Evolutionary conservation across 108 stramenopile genomes (phyloP), one percentile per base, ranked within the genome.

Genomic region (Fistulifera solaris): DNA sequence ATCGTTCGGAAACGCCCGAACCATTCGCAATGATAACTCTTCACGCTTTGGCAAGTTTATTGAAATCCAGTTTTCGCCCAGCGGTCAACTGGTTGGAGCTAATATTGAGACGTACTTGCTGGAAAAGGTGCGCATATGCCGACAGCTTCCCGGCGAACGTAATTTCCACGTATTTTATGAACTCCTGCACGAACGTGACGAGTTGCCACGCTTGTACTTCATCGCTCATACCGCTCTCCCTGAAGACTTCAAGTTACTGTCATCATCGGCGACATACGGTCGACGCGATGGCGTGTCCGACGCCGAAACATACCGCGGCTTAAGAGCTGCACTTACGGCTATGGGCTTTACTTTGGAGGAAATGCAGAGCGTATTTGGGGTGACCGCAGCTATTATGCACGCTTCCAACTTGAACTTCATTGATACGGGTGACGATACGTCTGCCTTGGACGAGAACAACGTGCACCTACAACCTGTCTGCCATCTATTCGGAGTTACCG

Each of bases 81-180:
- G 46, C 18, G 82, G 82, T 3, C 76, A 72, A 11, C 59, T 95
- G 25, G 78, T 87, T 1, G 87, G 94, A 18, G 94, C 93, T 0
- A 68, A 75, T 17, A 86, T 98, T 52, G 77, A 91, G 49, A 94
- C 95, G 0, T 98, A 96, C 66, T 75, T 98, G 11, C 65, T 96
- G 23, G 95, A 98, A 67, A 94, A 95, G 62, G 93, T 96, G 18
- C 77, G 97, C 21, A 40, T 96, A 25, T 88, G 85, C 22, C 68
- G 72, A 15, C 83, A 83, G 42, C 61, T 79, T 0, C 64, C 73
- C 40, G 92, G 90, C n/a, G 95, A 96, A 56, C 67, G 95, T 35
- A 96, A 96, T 63, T 96, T 89, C 62, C 92, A 96, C 56, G 79
- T 96, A 26, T 93, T 96, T 50, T 94, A 93, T 55, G 90, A 96